Evolutionary conservation across 805 yeast species (phyloP).

Genomic region (Ogataea ganodermae): DNA sequence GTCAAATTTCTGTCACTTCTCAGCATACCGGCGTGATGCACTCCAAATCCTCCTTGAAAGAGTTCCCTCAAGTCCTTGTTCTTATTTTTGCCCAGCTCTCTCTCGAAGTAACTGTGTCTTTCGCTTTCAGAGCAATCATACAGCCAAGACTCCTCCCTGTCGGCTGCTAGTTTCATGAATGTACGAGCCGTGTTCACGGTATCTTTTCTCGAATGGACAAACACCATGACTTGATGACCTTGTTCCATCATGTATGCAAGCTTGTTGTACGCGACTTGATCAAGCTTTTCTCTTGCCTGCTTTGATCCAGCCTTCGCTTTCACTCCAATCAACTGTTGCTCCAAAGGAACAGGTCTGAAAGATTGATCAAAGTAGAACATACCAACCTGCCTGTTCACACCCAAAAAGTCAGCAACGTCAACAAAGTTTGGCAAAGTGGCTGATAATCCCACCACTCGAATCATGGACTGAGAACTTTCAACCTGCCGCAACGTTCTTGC

Average conservation of each 20-base stretch:
- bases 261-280: slow-evolving; percentile 74
- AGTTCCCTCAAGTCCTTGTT: slow-evolving; percentile 81
- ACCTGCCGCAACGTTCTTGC: slow-evolving; percentile 95
- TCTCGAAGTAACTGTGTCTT: slow-evolving; percentile 45
- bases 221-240: slow-evolving; percentile 93
- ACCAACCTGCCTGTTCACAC: slow-evolving; percentile 87
- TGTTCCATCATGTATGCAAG: slow-evolving; percentile 61
- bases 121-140: slow-evolving; percentile 58
- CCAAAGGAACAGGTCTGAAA: slow-evolving; percentile 90
- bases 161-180: slow-evolving; percentile 67
- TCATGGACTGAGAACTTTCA: slow-evolving; percentile 91
- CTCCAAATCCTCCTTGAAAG: slow-evolving; percentile 80
- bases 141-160: slow-evolving; percentile 52
- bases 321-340: slow-evolving; percentile 86
- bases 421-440: slow-evolving; percentile 91
- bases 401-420: slow-evolving; percentile 93
- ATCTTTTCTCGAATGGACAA: slow-evolving; percentile 94
- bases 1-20: slow-evolving; percentile 87
- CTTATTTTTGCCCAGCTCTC: slow-evolving; percentile 71
- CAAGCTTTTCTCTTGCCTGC: slow-evolving; percentile 71
- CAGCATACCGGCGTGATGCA: slow-evolving; percentile 97
- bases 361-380: slow-evolving; percentile 93
- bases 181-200: slow-evolving; percentile 81
- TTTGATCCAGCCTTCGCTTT: slow-evolving; percentile 80
- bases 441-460: slow-evolving; percentile 88